Conservation (phyloP, 2,329 filamentous ascomycete genomes). For the Penicillium verrucosum region DNA sequence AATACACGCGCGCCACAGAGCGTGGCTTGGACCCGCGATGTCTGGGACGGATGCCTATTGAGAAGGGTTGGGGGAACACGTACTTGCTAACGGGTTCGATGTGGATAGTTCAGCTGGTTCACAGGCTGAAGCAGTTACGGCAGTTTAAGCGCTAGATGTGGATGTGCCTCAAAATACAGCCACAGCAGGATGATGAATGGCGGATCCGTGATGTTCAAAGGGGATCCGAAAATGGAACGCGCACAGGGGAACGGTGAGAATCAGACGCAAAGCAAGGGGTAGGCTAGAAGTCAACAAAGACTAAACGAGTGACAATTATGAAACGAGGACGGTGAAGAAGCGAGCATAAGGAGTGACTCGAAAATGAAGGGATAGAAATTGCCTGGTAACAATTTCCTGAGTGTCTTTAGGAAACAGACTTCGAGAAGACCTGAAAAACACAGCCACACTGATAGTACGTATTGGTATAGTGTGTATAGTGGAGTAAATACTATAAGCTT, state of each 20-base stretch:
- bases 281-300: constrained; percentile 3
- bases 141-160: neutral
- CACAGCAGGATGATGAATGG: constrained; percentile 1
- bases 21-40: constrained; percentile 1
- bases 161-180: neutral
- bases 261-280: constrained; percentile 4
- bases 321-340: neutral
- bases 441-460: constrained; percentile 6
- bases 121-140: neutral
- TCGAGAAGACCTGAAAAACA: neutral
- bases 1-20: neutral
- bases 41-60: neutral
- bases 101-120: neutral
- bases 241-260: neutral
- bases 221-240: neutral
- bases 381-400: neutral
- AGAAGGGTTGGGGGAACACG: neutral
- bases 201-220: neutral
- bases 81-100: neutral
- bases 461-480: neutral
- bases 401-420: neutral
- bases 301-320: constrained; percentile 1
- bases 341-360: neutral
- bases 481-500: constrained; percentile 4
- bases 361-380: constrained; percentile 6